Percentiles rank a stretch among this genome's conserved stretches.
These are phyloP conservation scores for Suillus plorans DNA, from an alignment of 768 basidiomycete species.

Conservation along the genomic window DNA sequence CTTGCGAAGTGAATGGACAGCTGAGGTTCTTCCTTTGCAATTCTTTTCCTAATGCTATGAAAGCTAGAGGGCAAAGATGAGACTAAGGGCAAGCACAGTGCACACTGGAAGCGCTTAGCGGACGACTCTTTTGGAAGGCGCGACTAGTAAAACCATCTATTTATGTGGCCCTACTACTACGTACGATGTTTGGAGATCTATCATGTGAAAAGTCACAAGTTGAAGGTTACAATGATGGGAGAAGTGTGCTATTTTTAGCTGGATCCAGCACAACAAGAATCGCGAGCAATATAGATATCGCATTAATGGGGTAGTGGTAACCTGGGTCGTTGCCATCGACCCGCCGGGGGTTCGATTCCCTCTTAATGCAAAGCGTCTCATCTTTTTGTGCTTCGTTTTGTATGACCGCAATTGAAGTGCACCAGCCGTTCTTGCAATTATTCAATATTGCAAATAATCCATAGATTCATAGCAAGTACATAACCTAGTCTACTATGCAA, in stretches of 20 bases:
- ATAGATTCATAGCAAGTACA: background rate
- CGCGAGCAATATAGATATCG: conserved; percentile 5
- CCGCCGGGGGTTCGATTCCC: conserved; percentile 90
- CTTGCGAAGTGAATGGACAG: background rate
- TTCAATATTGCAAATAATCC: background rate
- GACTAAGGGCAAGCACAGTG: background rate
- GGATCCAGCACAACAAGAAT: background rate
- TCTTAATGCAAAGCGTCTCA: conserved; percentile 57
- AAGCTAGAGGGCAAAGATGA: background rate
- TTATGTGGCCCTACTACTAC: background rate
- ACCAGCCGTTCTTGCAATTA: background rate
- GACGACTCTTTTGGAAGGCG: background rate
- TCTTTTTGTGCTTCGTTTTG: background rate
- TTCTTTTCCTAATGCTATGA: background rate
- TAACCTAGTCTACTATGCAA: conserved; percentile 14
- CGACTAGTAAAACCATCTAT: background rate
- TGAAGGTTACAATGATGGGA: background rate
- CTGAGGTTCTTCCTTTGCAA: background rate
- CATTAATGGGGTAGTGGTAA: conserved; percentile 68
- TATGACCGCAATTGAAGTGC: background rate
- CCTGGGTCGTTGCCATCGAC: conserved; percentile 74
- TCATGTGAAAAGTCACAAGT: background rate
- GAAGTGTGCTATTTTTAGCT: background rate
- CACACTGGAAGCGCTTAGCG: background rate
- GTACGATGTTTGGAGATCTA: background rate